Evolutionary conservation across 495 filamentous ascomycete species (phyloP).

Genomic region (Geoglossum glabrum): DNA sequence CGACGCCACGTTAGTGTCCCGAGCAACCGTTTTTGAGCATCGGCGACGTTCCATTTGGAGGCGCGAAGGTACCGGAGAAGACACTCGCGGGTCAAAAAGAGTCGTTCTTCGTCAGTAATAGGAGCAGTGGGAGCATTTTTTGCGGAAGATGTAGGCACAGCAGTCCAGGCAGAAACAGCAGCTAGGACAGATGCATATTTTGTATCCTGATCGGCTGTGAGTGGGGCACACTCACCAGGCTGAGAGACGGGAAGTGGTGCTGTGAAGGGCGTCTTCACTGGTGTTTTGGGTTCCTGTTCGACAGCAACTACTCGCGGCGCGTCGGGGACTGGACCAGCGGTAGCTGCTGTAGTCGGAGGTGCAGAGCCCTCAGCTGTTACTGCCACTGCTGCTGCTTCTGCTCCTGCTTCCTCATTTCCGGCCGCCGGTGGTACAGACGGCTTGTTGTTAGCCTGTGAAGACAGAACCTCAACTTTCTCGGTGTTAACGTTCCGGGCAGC

Average conservation of each 20-base stretch:
- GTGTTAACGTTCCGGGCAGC: neutral
- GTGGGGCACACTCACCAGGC: conserved; percentile 28
- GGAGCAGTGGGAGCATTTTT: conserved; percentile 38
- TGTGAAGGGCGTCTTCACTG: conserved; percentile 48
- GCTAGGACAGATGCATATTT: conserved; percentile 64
- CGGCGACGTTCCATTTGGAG: conserved; percentile 65
- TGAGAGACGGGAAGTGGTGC: conserved; percentile 35
- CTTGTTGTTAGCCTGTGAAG: neutral
- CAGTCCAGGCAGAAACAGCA: conserved; percentile 44
- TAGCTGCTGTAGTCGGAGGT: neutral
- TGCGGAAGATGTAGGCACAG: conserved; percentile 38
- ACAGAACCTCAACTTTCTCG: neutral
- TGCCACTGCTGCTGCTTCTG: neutral
- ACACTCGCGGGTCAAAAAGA: conserved; percentile 85
- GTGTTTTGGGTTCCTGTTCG: conserved; percentile 23
- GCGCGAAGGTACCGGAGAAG: conserved; percentile 83
- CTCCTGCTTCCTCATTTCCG: neutral
- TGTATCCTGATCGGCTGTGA: conserved; percentile 56
- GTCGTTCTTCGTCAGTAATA: conserved; percentile 57
- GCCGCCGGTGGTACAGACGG: neutral
- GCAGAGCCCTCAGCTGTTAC: neutral
- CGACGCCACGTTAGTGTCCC: conserved; percentile 71
- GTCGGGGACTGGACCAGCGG: neutral
- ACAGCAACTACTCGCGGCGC: conserved; percentile 15
- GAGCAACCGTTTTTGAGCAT: conserved; percentile 59